These are phyloP conservation scores for Rhizopogon vesiculosus DNA, from an alignment of 768 basidiomycete genomes.

Conservation along the genomic window DNA sequence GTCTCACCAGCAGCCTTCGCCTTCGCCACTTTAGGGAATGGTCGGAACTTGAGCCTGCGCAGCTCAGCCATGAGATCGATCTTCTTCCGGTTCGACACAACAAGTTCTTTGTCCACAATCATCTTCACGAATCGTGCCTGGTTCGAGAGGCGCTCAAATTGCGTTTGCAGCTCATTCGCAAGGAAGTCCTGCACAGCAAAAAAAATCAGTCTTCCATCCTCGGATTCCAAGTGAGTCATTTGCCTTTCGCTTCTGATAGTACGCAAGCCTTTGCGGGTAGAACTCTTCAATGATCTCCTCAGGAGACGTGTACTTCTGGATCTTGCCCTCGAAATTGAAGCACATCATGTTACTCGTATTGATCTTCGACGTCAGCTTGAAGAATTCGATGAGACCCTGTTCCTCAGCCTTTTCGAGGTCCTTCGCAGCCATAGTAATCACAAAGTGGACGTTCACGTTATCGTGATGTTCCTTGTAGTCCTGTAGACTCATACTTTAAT, in stretches of 20 bases:
- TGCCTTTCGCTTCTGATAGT: constrained; percentile 96
- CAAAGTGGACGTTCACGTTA: constrained; percentile 86
- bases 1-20: constrained; percentile 64
- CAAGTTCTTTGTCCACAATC: constrained; percentile 83
- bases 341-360: constrained; percentile 97
- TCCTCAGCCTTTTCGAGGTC: constrained; percentile 84
- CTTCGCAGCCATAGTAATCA: constrained; percentile 73
- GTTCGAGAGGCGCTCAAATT: constrained; percentile 83
- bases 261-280: constrained; percentile 81
- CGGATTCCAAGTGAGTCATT: background rate
- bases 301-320: constrained; percentile 85
- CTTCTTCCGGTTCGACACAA: constrained; percentile 86
- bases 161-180: constrained; percentile 73
- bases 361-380: constrained; percentile 83
- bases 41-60: constrained; percentile 78
- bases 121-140: constrained; percentile 97
- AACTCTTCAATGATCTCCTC: constrained; percentile 95
- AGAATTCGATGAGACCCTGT: constrained; percentile 86
- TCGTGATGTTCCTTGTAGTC: constrained; percentile 98
- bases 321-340: constrained; percentile 94
- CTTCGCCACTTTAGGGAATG: constrained; percentile 79
- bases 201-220: background rate
- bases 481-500: constrained; percentile 35
- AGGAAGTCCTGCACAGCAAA: constrained; percentile 62
- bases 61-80: constrained; percentile 81